Evolutionary conservation across 768 basidiomycete species (phyloP), one percentile per base, ranked within the genome.

Genomic region (Solioccasus polychromus): DNA sequence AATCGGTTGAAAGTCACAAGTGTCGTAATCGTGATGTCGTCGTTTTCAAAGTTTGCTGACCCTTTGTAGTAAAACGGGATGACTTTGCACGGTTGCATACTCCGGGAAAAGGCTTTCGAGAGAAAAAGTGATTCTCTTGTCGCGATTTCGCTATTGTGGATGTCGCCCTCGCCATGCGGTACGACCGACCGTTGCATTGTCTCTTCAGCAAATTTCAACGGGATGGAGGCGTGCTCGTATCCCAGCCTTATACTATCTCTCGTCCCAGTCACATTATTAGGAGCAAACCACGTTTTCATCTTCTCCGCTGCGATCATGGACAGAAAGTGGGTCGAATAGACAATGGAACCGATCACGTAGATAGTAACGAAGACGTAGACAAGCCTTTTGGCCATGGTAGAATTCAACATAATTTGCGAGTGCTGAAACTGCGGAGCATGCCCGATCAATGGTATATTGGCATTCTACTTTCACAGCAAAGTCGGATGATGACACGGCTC

Each of bases 11-110:
- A 80, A 3, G 91, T 92, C 28, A 92, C 83, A 25, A 92, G 74
- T 0, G 91, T 93, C 1, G 91, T 88, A 44, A 93, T 80, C 2
- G 91, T 92, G 41, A 93, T 80, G 50, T 91, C 89, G 29, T 84
- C 76, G 24, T 66, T 55, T 38, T 80, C 73, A 50, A 83, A 76
- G 10, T 58, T 53, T 3, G 75, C 77, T 10, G 73, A 72, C 3
- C 85, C 87, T 41, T 79, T 78, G 61, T 88, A 89, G 65, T 85
- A 91, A 68, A 83, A 93, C 0, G 91, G 91, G 18, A 88, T 74
- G 43, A 91, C 79, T 52, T 81, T 80, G 57, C 77, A 83, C 1
- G 90, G 89, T 29, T 78, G 77, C 77, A 87, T 79, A 18, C 80
- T 79, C 44, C 72, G 72, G 4, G 84, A 68, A 54, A 89, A 88